phyloP scores from a whole-genome alignment of 306 rosid species.

The Cucurbita moschata region DNA sequence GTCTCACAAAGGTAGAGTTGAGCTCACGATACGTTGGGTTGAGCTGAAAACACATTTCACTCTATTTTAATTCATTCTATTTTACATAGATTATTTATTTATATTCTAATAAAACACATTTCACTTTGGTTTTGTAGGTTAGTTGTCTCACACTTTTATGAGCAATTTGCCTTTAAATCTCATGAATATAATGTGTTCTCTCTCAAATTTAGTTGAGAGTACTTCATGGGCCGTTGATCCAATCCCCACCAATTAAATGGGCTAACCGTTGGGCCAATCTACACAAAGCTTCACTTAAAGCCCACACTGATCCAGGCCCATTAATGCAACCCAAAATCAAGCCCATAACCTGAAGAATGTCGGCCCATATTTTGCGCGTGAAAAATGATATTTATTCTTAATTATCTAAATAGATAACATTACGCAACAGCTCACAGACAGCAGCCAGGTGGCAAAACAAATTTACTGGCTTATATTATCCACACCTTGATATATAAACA shows the following conservation, averaged over 20 bases:
- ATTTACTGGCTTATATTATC: neutral
- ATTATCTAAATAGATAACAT: neutral
- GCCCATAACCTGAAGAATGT: neutral
- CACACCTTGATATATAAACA: neutral
- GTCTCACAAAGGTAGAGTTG: no score
- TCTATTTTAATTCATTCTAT: no score
- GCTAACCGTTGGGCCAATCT: neutral
- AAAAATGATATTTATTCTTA: neutral
- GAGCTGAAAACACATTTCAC: no score
- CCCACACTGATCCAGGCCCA: neutral
- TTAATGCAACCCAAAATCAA: neutral
- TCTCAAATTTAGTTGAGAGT: no score
- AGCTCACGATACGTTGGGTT: no score
- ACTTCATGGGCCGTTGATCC: neutral
- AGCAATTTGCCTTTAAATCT: neutral
- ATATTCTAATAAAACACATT: neutral
- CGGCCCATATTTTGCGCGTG: neutral
- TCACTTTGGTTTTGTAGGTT: neutral
- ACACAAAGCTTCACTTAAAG: no score
- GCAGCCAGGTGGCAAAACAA: neutral
- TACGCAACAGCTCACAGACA: neutral
- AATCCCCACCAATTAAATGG: no score
- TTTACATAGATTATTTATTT: no score
- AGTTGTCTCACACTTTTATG: neutral
- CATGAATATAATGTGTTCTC: neutral